phyloP scores from a whole-genome alignment of 2,329 filamentous ascomycete species.

The Neurospora sp. region DNA sequence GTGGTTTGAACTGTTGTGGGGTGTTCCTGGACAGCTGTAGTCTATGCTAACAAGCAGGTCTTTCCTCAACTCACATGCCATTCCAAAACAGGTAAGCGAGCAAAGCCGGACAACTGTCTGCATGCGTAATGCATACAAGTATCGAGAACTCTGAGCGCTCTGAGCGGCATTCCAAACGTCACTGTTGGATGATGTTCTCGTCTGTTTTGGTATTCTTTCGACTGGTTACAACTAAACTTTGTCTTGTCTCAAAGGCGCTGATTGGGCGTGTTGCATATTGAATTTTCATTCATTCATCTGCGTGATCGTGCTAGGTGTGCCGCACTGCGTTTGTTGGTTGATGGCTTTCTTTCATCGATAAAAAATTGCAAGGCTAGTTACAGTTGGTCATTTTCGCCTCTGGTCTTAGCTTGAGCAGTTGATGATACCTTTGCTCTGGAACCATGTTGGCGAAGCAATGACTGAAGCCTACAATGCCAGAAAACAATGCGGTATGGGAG shows the following conservation, averaged over 20 bases:
- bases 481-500: neutral
- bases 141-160: neutral
- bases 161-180: neutral
- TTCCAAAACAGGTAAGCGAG: neutral
- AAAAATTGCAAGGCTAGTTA: neutral
- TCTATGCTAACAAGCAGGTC: neutral
- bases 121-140: neutral
- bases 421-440: neutral
- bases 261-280: neutral
- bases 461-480: neutral
- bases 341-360: neutral
- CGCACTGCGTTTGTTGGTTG: neutral
- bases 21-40: neutral
- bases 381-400: neutral
- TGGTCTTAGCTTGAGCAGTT: neutral
- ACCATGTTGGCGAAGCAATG: neutral
- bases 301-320: neutral
- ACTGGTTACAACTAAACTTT: neutral
- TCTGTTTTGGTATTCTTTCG: neutral
- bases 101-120: neutral
- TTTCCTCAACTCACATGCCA: neutral
- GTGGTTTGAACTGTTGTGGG: neutral
- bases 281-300: neutral
- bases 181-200: neutral
- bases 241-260: neutral